A percentile compares a stretch with the other conserved stretches of the same genome.
These are phyloP conservation scores for Metschnikowia similis DNA, from an alignment of 805 yeast genomes.

Conservation along the genomic window DNA sequence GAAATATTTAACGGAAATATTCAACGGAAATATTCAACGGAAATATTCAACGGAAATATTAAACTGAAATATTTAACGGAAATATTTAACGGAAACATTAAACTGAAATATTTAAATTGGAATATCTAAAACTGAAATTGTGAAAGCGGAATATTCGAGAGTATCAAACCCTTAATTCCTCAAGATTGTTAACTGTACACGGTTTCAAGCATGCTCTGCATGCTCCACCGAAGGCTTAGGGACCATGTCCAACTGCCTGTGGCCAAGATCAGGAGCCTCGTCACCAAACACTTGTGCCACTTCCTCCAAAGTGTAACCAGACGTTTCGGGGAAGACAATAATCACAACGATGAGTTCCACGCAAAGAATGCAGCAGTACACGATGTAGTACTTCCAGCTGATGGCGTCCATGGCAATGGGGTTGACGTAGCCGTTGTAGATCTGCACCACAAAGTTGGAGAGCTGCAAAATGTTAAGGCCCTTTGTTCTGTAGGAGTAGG, in stretches of 20 bases:
- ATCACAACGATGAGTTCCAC: slow-evolving; percentile 26
- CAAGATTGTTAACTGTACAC: no score
- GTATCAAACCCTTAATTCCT: no score
- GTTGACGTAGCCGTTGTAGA: slow-evolving; percentile 24
- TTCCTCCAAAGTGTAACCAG: slow-evolving; percentile 42
- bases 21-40: no score
- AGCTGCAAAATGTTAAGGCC: slow-evolving; percentile 31
- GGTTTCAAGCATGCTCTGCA: slow-evolving; percentile 9
- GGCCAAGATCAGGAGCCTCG: slow-evolving; percentile 12
- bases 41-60: no score
- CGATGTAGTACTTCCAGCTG: slow-evolving; percentile 43
- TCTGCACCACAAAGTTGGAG: slow-evolving; percentile 16
- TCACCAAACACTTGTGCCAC: slow-evolving; percentile 41
- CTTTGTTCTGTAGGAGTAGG: slow-evolving; percentile 38
- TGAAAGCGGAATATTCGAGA: background rate
- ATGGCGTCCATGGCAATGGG: slow-evolving; percentile 38
- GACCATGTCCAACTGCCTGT: slow-evolving; percentile 4
- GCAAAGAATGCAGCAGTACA: slow-evolving; percentile 29
- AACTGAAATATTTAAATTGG: no score
- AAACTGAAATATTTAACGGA: no score
- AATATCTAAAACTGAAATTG: no score
- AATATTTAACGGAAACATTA: no score
- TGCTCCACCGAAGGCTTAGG: slow-evolving; percentile 8
- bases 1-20: no score
- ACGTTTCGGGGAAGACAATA: slow-evolving; percentile 39